Percentiles rank a stretch among this genome's conserved stretches.
Conservation (phyloP, 306 rosid species). For the Quercus robur region DNA sequence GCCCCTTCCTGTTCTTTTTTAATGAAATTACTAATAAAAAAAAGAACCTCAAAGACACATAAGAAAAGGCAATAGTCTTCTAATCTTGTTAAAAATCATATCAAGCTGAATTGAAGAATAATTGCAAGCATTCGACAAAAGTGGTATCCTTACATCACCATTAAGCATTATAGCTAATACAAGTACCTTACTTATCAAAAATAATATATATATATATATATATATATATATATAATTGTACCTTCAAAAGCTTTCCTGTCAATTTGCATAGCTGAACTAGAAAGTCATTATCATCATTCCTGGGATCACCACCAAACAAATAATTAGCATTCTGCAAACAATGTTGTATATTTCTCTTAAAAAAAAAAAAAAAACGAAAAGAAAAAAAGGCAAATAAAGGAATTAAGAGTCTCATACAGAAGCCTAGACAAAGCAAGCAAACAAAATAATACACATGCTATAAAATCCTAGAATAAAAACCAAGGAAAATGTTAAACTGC, state of each 20-base stretch:
- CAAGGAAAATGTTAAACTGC: neutral
- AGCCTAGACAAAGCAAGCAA: neutral
- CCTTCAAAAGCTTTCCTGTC: constrained; percentile 78
- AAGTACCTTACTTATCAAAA: constrained; percentile 41
- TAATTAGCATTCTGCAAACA: neutral
- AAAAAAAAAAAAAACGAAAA: no score
- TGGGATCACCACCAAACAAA: constrained; percentile 24
- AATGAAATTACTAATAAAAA: no score
- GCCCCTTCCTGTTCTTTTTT: no score
- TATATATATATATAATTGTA: no score
- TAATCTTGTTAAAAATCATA: no score
- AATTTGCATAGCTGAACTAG: constrained; percentile 77
- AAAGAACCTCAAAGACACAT: no score
- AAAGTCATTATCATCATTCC: constrained; percentile 85
- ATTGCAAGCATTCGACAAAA: neutral
- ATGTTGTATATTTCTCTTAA: no score
- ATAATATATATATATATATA: no score
- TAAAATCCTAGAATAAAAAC: neutral
- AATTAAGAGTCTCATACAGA: neutral
- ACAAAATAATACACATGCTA: neutral
- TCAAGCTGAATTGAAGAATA: neutral
- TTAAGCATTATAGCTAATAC: neutral
- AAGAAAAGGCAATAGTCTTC: no score
- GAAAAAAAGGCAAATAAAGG: neutral
- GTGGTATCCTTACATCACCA: neutral